These are phyloP conservation scores for Euphrasia arctica DNA, from an alignment of 305 asterid genomes.

Conservation along the genomic window DNA sequence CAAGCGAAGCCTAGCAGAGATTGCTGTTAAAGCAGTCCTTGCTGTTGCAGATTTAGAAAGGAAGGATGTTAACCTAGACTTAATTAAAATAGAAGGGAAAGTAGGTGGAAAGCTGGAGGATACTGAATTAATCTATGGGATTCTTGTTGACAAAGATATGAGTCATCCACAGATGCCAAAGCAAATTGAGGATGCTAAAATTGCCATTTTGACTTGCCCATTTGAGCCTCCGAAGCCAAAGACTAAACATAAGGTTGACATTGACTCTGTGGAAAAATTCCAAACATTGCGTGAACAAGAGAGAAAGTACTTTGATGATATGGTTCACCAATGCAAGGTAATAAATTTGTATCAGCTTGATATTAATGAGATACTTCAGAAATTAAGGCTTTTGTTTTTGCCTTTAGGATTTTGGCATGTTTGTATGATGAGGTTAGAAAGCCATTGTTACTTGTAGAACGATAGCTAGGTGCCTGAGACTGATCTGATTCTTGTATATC, in stretches of 20 bases:
- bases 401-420: constrained; percentile 10
- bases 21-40: constrained; percentile 93
- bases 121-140: constrained; percentile 83
- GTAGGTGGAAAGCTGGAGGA: constrained; percentile 98
- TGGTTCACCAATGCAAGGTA: constrained; percentile 98
- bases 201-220: constrained; percentile 93
- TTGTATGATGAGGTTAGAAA: neutral
- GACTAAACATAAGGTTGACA: constrained; percentile 98
- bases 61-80: constrained; percentile 90
- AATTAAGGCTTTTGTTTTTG: neutral
- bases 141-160: constrained; percentile 93
- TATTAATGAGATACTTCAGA: constrained; percentile 2
- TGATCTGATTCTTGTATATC: constrained; percentile 11
- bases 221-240: constrained; percentile 99
- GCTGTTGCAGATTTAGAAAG: constrained; percentile 96
- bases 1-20: constrained; percentile 89
- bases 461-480: constrained; percentile 6
- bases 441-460: neutral
- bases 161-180: constrained; percentile 99
- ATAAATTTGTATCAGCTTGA: constrained; percentile 2
- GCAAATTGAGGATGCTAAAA: constrained; percentile 82
- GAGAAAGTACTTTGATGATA: constrained; percentile 86
- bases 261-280: constrained; percentile 87
- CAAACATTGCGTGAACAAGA: constrained; percentile 80
- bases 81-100: constrained; percentile 93